Evolutionary conservation across 306 rosid species (phyloP).

Genomic region (Gastrolobium bilobum): DNA sequence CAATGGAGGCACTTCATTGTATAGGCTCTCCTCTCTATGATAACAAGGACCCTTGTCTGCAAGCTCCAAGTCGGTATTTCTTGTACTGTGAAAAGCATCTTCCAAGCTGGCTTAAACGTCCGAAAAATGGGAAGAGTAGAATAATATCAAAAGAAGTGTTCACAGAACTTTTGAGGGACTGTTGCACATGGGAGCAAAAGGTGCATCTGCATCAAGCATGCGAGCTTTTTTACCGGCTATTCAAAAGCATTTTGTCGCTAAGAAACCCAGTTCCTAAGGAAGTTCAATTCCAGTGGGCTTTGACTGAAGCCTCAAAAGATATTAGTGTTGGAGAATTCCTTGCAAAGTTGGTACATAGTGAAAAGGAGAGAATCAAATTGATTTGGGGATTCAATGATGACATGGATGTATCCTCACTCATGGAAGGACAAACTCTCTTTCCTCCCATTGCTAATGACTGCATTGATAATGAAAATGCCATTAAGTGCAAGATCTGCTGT

Average conservation of each 20-base stretch:
- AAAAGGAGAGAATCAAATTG: conserved; percentile 70
- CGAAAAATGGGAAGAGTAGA: conserved; percentile 84
- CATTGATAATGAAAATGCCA: conserved; percentile 54
- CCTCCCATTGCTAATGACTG: conserved; percentile 51
- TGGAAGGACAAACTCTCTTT: conserved; percentile 60
- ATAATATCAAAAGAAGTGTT: conserved; percentile 88
- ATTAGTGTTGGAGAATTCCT: conserved; percentile 64
- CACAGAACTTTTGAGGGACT: conserved; percentile 67
- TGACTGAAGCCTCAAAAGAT: conserved; percentile 83
- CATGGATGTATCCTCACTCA: conserved; percentile 52
- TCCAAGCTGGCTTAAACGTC: conserved; percentile 90
- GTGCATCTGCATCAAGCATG: conserved; percentile 77
- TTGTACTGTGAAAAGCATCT: conserved; percentile 88
- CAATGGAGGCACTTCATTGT: conserved; percentile 58
- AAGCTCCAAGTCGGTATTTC: conserved; percentile 71
- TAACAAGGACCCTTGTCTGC: conserved; percentile 66
- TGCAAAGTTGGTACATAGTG: conserved; percentile 69
- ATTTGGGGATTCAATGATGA: conserved; percentile 75
- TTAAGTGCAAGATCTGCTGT: conserved; percentile 76
- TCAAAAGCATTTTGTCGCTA: conserved; percentile 73
- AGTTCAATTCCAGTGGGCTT: conserved; percentile 83
- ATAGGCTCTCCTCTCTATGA: conserved; percentile 63
- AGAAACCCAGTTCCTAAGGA: conserved; percentile 80
- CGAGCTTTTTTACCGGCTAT: conserved; percentile 78
- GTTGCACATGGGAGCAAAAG: conserved; percentile 65